A percentile compares a stretch with the other conserved stretches of the same genome.
phyloP scores from a whole-genome alignment of 768 basidiomycete genomes.

The Rossbeevera mucosa region DNA sequence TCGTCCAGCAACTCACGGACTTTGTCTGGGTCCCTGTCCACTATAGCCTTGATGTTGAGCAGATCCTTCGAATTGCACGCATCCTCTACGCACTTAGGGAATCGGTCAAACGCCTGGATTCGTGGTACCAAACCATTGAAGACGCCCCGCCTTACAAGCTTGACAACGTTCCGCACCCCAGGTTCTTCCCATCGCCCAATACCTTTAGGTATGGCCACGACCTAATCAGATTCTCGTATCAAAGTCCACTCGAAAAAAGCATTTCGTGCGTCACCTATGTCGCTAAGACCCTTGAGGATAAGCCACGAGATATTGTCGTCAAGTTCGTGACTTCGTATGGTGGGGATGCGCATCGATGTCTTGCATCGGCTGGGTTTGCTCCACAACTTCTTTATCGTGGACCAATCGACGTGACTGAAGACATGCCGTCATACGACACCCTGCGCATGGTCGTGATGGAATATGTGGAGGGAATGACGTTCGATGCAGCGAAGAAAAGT shows the following conservation, averaged over 20 bases:
- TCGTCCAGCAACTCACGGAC: constrained; percentile 35
- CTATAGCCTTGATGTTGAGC: constrained; percentile 15
- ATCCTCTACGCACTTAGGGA: constrained; percentile 21
- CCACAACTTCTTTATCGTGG: constrained; percentile 33
- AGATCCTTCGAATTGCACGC: constrained; percentile 11
- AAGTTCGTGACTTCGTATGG: constrained; percentile 38
- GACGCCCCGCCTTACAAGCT: not conserved
- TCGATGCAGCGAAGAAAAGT: not conserved
- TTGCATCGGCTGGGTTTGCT: constrained; percentile 26
- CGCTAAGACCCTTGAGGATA: constrained; percentile 9
- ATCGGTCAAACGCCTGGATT: constrained; percentile 7
- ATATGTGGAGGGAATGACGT: constrained; percentile 21
- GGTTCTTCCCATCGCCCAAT: constrained; percentile 21
- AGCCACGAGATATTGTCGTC: constrained; percentile 25
- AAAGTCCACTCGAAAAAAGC: constrained; percentile 14
- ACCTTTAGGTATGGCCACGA: not conserved
- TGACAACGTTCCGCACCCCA: constrained; percentile 1
- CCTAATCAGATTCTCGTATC: constrained; percentile 22
- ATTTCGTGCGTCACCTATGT: constrained; percentile 23
- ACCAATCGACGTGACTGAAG: constrained; percentile 3
- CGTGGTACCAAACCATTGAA: constrained; percentile 17
- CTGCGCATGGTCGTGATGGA: constrained; percentile 40
- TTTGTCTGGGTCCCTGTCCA: constrained; percentile 23
- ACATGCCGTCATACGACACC: constrained; percentile 12
- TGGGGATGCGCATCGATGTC: constrained; percentile 27